Evolutionary conservation across 768 basidiomycete species (phyloP).

Genomic region (Lyophyllum atratum): DNA sequence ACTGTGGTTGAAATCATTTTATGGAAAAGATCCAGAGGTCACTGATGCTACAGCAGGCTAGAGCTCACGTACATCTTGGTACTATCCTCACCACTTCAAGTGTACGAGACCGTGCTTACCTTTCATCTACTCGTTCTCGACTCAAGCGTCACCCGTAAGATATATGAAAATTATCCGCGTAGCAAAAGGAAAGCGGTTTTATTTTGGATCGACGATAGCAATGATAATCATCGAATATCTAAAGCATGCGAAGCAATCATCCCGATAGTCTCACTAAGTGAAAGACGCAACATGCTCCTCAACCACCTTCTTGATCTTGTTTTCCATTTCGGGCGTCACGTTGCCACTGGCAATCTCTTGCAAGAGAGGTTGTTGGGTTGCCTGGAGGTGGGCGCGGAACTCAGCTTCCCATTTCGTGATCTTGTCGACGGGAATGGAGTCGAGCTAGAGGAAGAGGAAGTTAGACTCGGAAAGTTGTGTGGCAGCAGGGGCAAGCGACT

Average conservation of each 20-base stretch:
- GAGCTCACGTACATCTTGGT: too few species aligned
- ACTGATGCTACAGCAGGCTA: too few species aligned
- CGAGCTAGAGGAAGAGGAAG: constrained; percentile 58
- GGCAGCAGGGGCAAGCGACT: constrained; percentile 27
- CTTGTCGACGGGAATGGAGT: constrained; percentile 92
- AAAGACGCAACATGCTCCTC: constrained; percentile 87
- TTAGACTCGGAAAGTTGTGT: constrained; percentile 1
- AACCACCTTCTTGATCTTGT: constrained; percentile 92
- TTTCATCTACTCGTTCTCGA: too few species aligned
- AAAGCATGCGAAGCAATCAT: constrained; percentile 13
- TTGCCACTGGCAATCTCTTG: constrained; percentile 81
- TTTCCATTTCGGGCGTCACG: constrained; percentile 89
- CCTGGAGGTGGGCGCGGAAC: constrained; percentile 85
- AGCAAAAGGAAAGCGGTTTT: constrained; percentile 8
- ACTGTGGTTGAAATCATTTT: too few species aligned
- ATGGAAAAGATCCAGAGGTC: too few species aligned
- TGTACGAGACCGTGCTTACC: too few species aligned
- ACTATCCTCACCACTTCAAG: too few species aligned
- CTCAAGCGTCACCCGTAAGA: not conserved
- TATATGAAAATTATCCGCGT: not conserved
- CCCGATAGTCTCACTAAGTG: constrained; percentile 49
- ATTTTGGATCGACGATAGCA: constrained; percentile 18
- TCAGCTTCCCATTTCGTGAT: constrained; percentile 92
- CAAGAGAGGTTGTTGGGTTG: constrained; percentile 75
- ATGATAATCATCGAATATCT: constrained; percentile 18